Conservation (phyloP, 176 grass and related monocot species). For the Olyra latifolia region DNA sequence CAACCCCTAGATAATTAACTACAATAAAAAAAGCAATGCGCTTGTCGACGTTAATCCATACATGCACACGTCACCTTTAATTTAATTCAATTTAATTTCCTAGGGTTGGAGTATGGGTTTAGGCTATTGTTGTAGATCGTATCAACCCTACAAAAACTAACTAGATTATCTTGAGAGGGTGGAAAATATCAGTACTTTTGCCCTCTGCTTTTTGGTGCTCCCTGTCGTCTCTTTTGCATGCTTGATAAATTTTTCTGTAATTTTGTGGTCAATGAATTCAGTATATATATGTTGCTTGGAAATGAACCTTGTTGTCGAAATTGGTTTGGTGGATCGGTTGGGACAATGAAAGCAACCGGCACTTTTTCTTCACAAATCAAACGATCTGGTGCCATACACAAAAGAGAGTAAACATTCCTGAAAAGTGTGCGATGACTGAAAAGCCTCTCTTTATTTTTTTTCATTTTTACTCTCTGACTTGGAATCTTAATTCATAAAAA, state of each 20-base stretch:
- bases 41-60: not conserved
- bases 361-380: too few species aligned
- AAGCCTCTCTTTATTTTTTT: too few species aligned
- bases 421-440: too few species aligned
- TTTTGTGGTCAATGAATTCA: too few species aligned
- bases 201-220: not conserved
- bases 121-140: not conserved
- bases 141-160: not conserved
- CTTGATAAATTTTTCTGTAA: not conserved
- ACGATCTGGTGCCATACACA: too few species aligned
- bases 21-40: not conserved
- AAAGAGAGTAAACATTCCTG: too few species aligned
- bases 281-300: too few species aligned
- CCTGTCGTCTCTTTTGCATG: not conserved
- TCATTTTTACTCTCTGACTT: too few species aligned
- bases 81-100: not conserved
- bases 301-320: too few species aligned
- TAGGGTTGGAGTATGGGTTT: not conserved
- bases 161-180: not conserved
- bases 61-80: not conserved
- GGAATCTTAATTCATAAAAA: too few species aligned
- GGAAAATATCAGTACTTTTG: not conserved
- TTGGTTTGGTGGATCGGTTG: too few species aligned
- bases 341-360: too few species aligned
- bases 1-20: conserved; percentile 1